Evolutionary conservation across 345 rosid species (phyloP), one percentile per base, ranked within the genome.

Genomic region (Anacardium occidentale): DNA sequence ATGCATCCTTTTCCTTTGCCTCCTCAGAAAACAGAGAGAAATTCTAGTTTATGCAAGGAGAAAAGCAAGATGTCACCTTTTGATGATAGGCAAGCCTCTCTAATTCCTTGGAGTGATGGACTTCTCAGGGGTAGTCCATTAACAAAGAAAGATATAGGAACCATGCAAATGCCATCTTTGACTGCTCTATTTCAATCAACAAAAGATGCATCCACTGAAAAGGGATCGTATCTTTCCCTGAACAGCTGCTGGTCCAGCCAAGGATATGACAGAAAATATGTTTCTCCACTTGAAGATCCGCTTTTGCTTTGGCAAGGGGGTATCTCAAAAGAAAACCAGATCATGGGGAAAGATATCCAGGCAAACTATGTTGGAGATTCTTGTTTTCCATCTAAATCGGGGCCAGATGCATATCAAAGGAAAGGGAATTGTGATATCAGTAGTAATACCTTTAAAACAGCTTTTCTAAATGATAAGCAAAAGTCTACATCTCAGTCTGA

Each of bases 41-140:
- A 75, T 74, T 79, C 73, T 45, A 56, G 67, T 64, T 69, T 74
- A 73, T 77, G 71, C 45, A 85, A 76, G 79, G 88, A 78, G 85
- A 91, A 89, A 83, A 73, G 71, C 63, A 85, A 87, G 81, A 79
- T 76, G 69, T 72, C 75, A 44, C 78, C 48, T 50, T 69, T 64
- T 68, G 81, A 73, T 63, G 84, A 75, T 64, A 75, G 59, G 58
- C 83, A 70, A 67, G 80, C 67, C 73, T 71, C 83, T 45, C 67
- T 57, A 56, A 71, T 77, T 78, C 70, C 78, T 72, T 72, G 65
- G 75, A 71, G 74, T 77, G 67, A 63, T 66, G 77, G 70, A 72
- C 71, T 70, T 34, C 78, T 68, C 67, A 64, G 73, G 75, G 85
- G 75, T 79, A 78, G 80, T 69, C 64, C 64, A 62, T 42, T 44